These are phyloP conservation scores for Herpetomonas samuelpessoai DNA, from an alignment of 208 protist species.

Conservation along the genomic window DNA sequence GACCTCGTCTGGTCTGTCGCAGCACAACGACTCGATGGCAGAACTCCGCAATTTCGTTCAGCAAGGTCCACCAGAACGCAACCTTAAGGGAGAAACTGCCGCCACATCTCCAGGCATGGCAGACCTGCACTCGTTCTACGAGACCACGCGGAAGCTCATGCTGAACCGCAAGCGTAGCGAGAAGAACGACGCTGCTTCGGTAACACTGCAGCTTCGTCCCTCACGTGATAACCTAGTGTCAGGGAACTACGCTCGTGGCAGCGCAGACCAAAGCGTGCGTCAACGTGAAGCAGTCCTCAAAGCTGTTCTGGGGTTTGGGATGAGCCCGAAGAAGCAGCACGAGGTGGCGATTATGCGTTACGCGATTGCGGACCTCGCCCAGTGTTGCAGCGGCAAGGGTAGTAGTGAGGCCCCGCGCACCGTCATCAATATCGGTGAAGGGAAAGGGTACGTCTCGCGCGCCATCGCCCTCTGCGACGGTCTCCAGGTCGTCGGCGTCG, in stretches of 20 bases:
- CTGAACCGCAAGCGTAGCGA: constrained; percentile 21
- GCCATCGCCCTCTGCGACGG: constrained; percentile 73
- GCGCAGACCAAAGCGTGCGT: neutral
- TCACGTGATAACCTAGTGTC: too few species aligned
- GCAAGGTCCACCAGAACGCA: neutral
- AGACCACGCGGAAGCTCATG: constrained; percentile 28
- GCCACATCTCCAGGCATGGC: neutral
- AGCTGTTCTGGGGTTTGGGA: constrained; percentile 59
- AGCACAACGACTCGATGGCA: neutral
- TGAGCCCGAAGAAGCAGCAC: constrained; percentile 87
- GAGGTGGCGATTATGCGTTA: constrained; percentile 82
- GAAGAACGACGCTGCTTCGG: constrained; percentile 41
- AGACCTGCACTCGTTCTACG: constrained; percentile 25
- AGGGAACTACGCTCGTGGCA: too few species aligned
- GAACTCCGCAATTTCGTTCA: neutral
- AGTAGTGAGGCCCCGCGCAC: constrained; percentile 21
- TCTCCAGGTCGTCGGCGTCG: constrained; percentile 80
- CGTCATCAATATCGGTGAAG: constrained; percentile 88
- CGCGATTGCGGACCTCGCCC: constrained; percentile 54
- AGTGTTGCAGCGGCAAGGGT: constrained; percentile 21
- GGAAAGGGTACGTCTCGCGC: constrained; percentile 88
- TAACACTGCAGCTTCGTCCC: constrained; percentile 25
- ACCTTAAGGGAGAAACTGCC: neutral
- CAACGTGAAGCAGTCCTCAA: constrained; percentile 37
- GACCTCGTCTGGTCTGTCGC: too few species aligned